A percentile compares a stretch with the other conserved stretches of the same genome.
Conservation (phyloP, 1,284 basidiomycete species). For the Marasmius tenuissimus region DNA sequence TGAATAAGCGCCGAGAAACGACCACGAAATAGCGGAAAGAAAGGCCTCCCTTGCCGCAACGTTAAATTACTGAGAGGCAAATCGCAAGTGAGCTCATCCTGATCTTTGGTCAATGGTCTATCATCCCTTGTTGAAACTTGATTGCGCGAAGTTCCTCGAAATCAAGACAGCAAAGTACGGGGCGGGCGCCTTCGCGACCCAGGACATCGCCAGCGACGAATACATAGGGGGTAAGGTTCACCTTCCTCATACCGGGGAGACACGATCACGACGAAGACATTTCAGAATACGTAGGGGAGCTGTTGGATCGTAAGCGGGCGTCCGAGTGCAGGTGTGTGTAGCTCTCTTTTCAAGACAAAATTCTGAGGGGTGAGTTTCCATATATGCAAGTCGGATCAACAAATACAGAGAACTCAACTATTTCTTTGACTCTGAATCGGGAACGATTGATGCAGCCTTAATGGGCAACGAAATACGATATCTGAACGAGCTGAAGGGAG, state of each 20-base stretch:
- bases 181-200: neutral
- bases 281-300: neutral
- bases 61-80: neutral
- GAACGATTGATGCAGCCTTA: slow-evolving; percentile 45
- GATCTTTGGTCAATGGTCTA: neutral
- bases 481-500: slow-evolving; percentile 44
- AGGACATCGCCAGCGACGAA: neutral
- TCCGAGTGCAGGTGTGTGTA: neutral
- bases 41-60: neutral
- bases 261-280: neutral
- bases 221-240: neutral
- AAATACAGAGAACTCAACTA: neutral
- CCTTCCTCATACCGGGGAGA: neutral
- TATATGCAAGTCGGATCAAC: neutral
- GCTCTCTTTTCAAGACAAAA: neutral
- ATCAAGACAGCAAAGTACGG: neutral
- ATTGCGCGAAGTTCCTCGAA: neutral
- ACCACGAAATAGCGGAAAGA: slow-evolving; percentile 15
- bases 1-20: slow-evolving; percentile 3
- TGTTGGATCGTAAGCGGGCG: too few relatives aligned
- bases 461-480: slow-evolving; percentile 55
- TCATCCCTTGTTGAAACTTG: neutral
- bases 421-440: neutral
- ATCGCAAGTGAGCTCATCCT: neutral
- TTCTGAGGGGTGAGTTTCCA: neutral